Base-by-base conservation (phyloP, 164 flowering plant genomes). In the Annona squamosa region DNA sequence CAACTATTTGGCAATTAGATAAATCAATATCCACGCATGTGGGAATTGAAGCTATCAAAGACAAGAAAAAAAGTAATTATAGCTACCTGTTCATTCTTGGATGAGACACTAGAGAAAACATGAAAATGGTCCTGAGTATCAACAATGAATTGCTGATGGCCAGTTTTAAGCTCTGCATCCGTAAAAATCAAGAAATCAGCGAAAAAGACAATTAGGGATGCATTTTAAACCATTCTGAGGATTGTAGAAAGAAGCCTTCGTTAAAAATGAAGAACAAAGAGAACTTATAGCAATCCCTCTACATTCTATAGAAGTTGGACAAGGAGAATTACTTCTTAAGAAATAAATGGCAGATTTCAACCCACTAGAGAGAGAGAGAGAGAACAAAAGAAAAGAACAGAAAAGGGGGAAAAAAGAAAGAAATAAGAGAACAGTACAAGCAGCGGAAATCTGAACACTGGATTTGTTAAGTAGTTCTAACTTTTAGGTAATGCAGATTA, bases 61-160 rank as follows among this genome's bases (percentile, higher is more conserved):
- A 13, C 16, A 46, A 63, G 62, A 75, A 56, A 26, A 45, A 62
- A 6, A 9, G 48, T 4, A n/a, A 56, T 18, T 1, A 19, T 62
- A 52, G 69, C 81, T 65, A 78, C 83, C 71, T 80, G 81, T 56
- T 80, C 82, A 68, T 80, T 74, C 71, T 77, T 75, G 69, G 66
- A 67, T 19, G 75, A 68, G 37, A 72, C 79, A 45, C 52, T 65
- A 47, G 80, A 79, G 72, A 78, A 75, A 66, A 79, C 75, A 71
- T 80, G 80, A 76, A 78, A 75, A 65, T 77, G 73, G 63, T 80
- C 81, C 64, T 75, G 71, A 47, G 80, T 61, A 73, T 77, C 81
- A 71, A 67, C 75, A 75, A 75, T 71, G 43, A 71, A 71, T 56
- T 63, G 81, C 69, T 76, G 77, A 73, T 71, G 48, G 18, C 74